Evolutionary conservation across 257 asterid species (phyloP), one percentile per base, ranked within the genome.

Genomic region (Henckelia pumila): DNA sequence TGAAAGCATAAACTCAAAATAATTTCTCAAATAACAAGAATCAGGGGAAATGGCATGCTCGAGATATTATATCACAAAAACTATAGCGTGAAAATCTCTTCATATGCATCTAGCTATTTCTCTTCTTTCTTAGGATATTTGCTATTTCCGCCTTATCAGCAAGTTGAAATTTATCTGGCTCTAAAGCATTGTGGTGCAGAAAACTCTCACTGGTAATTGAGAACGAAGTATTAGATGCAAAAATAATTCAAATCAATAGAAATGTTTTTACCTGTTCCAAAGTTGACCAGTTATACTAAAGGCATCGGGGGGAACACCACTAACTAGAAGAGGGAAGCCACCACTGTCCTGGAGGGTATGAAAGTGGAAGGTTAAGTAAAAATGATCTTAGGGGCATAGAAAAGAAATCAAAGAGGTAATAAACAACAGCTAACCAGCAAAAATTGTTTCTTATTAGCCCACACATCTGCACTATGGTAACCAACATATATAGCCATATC

Each of bases 401-500:
- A 69, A 26, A 56, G 19, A 66, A 66, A 7, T 25, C 50, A 32
- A 10, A 59, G 66, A 65, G 56, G 59, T 69, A n/a, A 61, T 8
- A 65, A 52, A 63, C 64, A 79, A 71, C 65, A 66, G 68, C 94
- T 82, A 65, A 88, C 99, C 85, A 94, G 88, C 72, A 87, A 78
- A 85, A 94, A 94, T 0, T 88, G 96, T 74, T 85, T 90, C 89
- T 76, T 91, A 76, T 91, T 84, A 73, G 97, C 97, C 99, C 99
- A 94, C 71, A 94, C 99, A 83, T 94, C 99, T 58, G 99, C 95
- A 80, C 97, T 91, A 69, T 94, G 96, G 85, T 94, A 91, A 74
- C 96, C 97, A 77, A 94, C 96, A 79, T 94, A 94, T 49, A 94
- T 94, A 26, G 99, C 97, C 99, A 94, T 94, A 81, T 94, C 99